Evolutionary conservation across 768 basidiomycete species (phyloP).

Genomic region (Agaricus blazei): DNA sequence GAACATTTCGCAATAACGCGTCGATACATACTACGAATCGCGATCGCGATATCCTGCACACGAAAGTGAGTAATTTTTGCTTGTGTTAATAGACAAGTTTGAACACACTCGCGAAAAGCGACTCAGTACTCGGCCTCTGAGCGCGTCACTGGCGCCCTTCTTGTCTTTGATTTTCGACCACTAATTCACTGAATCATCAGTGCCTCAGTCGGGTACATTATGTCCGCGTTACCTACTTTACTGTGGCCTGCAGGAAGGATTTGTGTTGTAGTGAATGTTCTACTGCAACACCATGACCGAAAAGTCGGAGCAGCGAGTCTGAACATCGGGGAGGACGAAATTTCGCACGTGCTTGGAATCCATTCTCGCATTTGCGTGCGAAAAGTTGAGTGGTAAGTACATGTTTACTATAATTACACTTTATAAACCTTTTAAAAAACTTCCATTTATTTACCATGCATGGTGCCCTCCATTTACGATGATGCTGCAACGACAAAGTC

Average conservation of each 20-base stretch:
- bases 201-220: not conserved
- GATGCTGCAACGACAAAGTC: constrained; percentile 34
- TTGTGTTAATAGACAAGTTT: not conserved
- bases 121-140: constrained; percentile 53
- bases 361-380: not conserved
- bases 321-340: constrained; percentile 4
- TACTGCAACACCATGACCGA: constrained; percentile 5
- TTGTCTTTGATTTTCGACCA: constrained; percentile 77
- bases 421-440: not conserved
- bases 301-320: not conserved
- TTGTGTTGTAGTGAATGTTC: constrained; percentile 16
- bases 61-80: not conserved
- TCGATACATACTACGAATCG: constrained; percentile 47
- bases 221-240: constrained; percentile 24
- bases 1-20: not conserved
- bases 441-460: constrained; percentile 38
- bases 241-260: constrained; percentile 32
- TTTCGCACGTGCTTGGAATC: constrained; percentile 2
- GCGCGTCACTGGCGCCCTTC: constrained; percentile 60
- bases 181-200: constrained; percentile 24
- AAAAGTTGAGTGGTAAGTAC: not conserved
- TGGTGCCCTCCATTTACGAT: constrained; percentile 61
- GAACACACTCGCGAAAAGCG: constrained; percentile 48
- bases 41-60: constrained; percentile 53
- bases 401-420: not conserved